These are phyloP conservation scores for Xylaria digitata DNA, from an alignment of 2,329 filamentous ascomycete genomes.

Conservation along the genomic window DNA sequence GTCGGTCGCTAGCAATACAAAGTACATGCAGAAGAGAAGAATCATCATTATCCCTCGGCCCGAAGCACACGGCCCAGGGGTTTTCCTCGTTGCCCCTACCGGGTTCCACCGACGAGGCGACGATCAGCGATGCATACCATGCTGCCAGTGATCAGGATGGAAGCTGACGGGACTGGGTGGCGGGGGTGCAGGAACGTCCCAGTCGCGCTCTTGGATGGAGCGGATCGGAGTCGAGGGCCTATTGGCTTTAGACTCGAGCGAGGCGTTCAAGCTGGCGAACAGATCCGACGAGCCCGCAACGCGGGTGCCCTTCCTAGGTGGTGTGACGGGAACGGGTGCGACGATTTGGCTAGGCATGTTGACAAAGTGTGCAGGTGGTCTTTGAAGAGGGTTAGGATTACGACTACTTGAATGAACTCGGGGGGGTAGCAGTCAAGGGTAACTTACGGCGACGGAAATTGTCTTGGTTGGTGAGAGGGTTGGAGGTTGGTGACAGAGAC, in stretches of 20 bases:
- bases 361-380: slow-evolving; percentile 30
- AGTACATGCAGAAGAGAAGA: slow-evolving; percentile 42
- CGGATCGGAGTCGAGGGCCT: slow-evolving; percentile 60
- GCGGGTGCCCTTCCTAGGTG: slow-evolving; percentile 58
- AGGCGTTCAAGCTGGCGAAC: slow-evolving; percentile 64
- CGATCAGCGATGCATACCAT: slow-evolving; percentile 50
- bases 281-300: slow-evolving; percentile 63
- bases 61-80: slow-evolving; percentile 11
- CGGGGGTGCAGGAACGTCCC: slow-evolving; percentile 72
- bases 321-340: slow-evolving; percentile 61
- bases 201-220: slow-evolving; percentile 68
- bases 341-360: slow-evolving; percentile 59
- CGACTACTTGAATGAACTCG: background rate
- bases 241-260: slow-evolving; percentile 58
- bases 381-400: slow-evolving; percentile 21
- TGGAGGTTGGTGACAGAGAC: slow-evolving; percentile 9
- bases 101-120: slow-evolving; percentile 5
- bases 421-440: background rate
- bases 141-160: slow-evolving; percentile 66
- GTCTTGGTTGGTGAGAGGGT: background rate
- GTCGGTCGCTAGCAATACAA: slow-evolving; percentile 45
- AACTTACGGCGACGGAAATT: slow-evolving; percentile 23
- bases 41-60: slow-evolving; percentile 16
- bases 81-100: slow-evolving; percentile 3
- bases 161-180: slow-evolving; percentile 74